These are phyloP conservation scores for Epichloe elymi DNA, from an alignment of 2,329 filamentous ascomycete genomes.

Conservation along the genomic window DNA sequence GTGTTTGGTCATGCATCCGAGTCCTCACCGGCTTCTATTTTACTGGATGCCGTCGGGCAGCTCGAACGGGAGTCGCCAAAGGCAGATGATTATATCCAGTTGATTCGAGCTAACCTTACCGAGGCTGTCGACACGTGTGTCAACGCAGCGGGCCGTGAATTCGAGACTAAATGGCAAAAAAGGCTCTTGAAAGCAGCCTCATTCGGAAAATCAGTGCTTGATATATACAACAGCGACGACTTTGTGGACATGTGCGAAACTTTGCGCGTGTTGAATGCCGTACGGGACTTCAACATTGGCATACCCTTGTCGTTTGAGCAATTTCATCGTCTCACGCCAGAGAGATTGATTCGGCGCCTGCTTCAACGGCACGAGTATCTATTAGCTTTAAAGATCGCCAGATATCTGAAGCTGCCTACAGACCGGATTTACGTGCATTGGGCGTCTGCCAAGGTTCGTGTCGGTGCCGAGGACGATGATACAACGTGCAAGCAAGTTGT, in stretches of 20 bases:
- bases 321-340: slow-evolving; percentile 79
- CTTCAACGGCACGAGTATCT: slow-evolving; percentile 86
- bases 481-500: slow-evolving; percentile 78
- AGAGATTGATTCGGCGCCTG: slow-evolving; percentile 72
- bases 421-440: slow-evolving; percentile 93
- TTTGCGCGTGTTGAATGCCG: slow-evolving; percentile 80
- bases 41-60: slow-evolving; percentile 83
- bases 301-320: slow-evolving; percentile 88
- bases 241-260: slow-evolving; percentile 98
- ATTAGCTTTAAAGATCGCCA: slow-evolving; percentile 75
- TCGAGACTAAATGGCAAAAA: slow-evolving; percentile 85
- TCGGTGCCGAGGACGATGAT: slow-evolving; percentile 76
- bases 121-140: slow-evolving; percentile 93
- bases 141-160: slow-evolving; percentile 85
- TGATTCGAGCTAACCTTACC: slow-evolving; percentile 75
- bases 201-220: slow-evolving; percentile 92
- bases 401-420: slow-evolving; percentile 73
- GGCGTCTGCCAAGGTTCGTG: slow-evolving; percentile 86
- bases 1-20: slow-evolving; percentile 83
- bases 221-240: slow-evolving; percentile 95
- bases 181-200: slow-evolving; percentile 90
- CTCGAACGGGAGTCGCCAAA: slow-evolving; percentile 90
- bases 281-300: slow-evolving; percentile 82
- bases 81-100: slow-evolving; percentile 92
- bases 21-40: slow-evolving; percentile 79